Percentiles rank a stretch among this genome's conserved stretches.
Conservation (phyloP, 495 filamentous ascomycete species). For the Aspergillus heteromorphus region DNA sequence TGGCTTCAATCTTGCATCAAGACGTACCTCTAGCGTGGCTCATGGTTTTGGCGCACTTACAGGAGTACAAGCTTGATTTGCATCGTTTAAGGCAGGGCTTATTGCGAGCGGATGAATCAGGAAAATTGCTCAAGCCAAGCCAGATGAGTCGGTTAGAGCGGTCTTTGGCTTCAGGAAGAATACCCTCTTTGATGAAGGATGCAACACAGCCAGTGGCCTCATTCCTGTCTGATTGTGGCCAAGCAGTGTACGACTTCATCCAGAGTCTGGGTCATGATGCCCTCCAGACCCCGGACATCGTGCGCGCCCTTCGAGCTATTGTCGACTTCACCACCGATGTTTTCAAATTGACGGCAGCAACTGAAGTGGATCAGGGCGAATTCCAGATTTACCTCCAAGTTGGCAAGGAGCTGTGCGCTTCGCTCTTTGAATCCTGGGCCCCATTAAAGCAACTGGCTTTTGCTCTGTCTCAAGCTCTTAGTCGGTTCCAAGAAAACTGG, state of each 20-base stretch:
- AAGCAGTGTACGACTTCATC: constrained; percentile 36
- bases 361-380: constrained; percentile 47
- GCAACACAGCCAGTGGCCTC: constrained; percentile 52
- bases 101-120: constrained; percentile 31
- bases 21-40: constrained; percentile 20
- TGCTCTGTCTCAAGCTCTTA: constrained; percentile 35
- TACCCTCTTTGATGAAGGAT: constrained; percentile 58
- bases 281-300: constrained; percentile 22
- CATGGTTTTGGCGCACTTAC: constrained; percentile 31
- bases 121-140: constrained; percentile 47
- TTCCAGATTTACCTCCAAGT: constrained; percentile 52
- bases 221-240: constrained; percentile 41
- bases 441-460: constrained; percentile 28
- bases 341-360: constrained; percentile 38
- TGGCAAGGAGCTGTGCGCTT: constrained; percentile 32
- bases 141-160: constrained; percentile 65
- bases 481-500: constrained; percentile 44
- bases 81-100: constrained; percentile 34
- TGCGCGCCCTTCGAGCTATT: constrained; percentile 36
- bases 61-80: constrained; percentile 35
- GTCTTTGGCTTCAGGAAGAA: constrained; percentile 53
- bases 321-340: constrained; percentile 56
- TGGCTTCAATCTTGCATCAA: constrained; percentile 26
- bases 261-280: constrained; percentile 26
- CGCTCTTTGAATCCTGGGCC: constrained; percentile 21